Evolutionary conservation across 1,139 yeast genomes (phyloP).

Genomic region (Yamadazyma aaseri): DNA sequence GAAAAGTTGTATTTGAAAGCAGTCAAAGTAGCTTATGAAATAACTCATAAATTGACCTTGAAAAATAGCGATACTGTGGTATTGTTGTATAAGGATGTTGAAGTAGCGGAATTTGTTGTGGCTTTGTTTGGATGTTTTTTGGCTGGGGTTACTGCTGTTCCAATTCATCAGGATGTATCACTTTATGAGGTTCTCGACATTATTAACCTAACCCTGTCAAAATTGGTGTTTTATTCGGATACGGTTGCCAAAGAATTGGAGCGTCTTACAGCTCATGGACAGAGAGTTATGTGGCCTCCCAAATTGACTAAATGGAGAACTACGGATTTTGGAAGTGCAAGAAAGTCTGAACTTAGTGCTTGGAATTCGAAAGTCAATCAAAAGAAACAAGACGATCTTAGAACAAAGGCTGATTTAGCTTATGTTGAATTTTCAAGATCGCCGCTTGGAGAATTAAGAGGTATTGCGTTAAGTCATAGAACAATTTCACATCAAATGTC

Average conservation of each 20-base stretch:
- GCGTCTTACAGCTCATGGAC: slow-evolving; percentile 42
- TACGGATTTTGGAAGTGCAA: slow-evolving; percentile 78
- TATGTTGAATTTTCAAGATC: slow-evolving; percentile 91
- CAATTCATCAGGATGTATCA: slow-evolving; percentile 74
- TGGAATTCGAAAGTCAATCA: slow-evolving; percentile 27
- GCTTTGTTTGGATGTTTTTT: slow-evolving; percentile 90
- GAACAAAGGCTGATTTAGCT: slow-evolving; percentile 63
- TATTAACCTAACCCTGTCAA: slow-evolving; percentile 71
- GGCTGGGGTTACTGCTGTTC: slow-evolving; percentile 94
- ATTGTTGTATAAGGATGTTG: slow-evolving; percentile 78
- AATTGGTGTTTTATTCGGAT: slow-evolving; percentile 79
- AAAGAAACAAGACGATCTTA: slow-evolving; percentile 20
- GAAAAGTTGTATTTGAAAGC: slow-evolving; percentile 82
- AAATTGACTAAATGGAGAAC: slow-evolving; percentile 74
- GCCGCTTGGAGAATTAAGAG: slow-evolving; percentile 88
- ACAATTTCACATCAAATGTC: slow-evolving; percentile 89
- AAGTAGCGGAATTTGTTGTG: slow-evolving; percentile 79
- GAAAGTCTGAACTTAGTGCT: slow-evolving; percentile 34
- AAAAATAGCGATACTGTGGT: slow-evolving; percentile 84
- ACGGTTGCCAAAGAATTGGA: slow-evolving; percentile 71
- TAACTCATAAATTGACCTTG: slow-evolving; percentile 65
- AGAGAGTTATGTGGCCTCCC: slow-evolving; percentile 42
- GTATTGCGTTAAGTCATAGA: slow-evolving; percentile 88
- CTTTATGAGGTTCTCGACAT: slow-evolving; percentile 69
- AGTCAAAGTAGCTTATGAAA: slow-evolving; percentile 85